These are phyloP conservation scores for Aspergillus cejpii DNA, from an alignment of 2,329 filamentous ascomycete genomes.

Conservation along the genomic window DNA sequence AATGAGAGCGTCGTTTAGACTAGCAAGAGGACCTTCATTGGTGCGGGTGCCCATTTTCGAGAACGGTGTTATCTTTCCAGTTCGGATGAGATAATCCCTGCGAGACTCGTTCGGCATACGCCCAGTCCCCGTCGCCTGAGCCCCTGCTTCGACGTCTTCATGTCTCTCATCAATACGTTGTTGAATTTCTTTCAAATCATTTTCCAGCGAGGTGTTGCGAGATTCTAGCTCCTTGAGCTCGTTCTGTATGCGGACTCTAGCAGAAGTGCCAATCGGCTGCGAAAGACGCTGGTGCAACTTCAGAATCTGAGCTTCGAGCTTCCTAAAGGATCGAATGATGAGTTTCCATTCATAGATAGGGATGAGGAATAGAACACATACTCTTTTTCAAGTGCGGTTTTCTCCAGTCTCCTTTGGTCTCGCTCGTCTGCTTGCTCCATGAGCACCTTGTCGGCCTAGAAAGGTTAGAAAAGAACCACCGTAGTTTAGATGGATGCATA, in stretches of 20 bases:
- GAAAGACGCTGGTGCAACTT: constrained; percentile 52
- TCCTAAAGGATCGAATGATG: constrained; percentile 33
- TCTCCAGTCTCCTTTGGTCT: constrained; percentile 57
- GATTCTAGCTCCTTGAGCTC: constrained; percentile 61
- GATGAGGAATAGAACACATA: constrained; percentile 15
- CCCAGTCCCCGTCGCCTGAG: constrained; percentile 40
- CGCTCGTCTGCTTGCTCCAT: constrained; percentile 57
- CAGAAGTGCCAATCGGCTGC: constrained; percentile 49
- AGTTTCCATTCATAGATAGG: not conserved
- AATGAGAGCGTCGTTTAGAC: constrained; percentile 68
- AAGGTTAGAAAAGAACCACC: not conserved
- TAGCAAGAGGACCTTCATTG: constrained; percentile 56
- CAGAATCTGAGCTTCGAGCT: constrained; percentile 59
- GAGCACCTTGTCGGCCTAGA: constrained; percentile 53
- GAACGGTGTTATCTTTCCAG: constrained; percentile 96
- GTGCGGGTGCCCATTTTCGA: constrained; percentile 63
- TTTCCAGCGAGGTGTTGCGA: constrained; percentile 58
- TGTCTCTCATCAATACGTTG: constrained; percentile 71
- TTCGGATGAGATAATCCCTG: constrained; percentile 85
- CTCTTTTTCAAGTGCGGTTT: constrained; percentile 47
- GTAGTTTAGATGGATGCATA: constrained; percentile 11
- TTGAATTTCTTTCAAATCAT: constrained; percentile 74
- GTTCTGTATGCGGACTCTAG: constrained; percentile 40
- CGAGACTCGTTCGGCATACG: constrained; percentile 72
- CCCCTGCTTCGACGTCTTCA: constrained; percentile 46